These are phyloP conservation scores for Rhodotorula graminis DNA, from an alignment of 768 basidiomycete species.

Conservation along the genomic window DNA sequence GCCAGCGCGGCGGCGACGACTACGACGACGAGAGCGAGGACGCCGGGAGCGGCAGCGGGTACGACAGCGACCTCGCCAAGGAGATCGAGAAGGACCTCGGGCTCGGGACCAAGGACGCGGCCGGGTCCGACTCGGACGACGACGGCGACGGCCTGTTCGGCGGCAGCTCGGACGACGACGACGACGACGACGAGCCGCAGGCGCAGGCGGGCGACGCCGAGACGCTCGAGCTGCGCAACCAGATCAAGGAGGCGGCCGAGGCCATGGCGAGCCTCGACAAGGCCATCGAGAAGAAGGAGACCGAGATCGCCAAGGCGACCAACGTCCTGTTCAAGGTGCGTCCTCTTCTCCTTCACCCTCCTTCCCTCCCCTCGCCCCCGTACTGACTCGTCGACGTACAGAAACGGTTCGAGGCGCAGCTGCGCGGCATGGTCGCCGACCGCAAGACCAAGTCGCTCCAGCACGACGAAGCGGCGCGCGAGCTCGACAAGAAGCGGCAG, in stretches of 20 bases:
- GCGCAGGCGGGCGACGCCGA: constrained; percentile 32
- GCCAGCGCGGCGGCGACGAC: neutral
- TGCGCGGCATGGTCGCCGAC: constrained; percentile 80
- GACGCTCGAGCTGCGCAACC: constrained; percentile 35
- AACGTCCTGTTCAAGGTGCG: constrained; percentile 81
- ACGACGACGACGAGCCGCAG: constrained; percentile 63
- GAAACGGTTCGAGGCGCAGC: constrained; percentile 84
- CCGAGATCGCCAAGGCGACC: constrained; percentile 72
- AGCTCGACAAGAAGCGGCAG: constrained; percentile 29
- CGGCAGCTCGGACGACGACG: constrained; percentile 46
- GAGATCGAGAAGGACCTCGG: constrained; percentile 81
- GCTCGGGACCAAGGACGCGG: constrained; percentile 50
- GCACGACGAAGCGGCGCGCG: constrained; percentile 33
- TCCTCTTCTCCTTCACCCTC: neutral
- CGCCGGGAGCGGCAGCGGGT: constrained; percentile 62
- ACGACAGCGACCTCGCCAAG: constrained; percentile 81
- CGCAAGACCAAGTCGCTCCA: constrained; percentile 77
- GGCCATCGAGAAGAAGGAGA: constrained; percentile 77
- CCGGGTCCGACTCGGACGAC: constrained; percentile 48
- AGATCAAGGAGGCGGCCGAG: constrained; percentile 73
- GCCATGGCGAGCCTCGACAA: constrained; percentile 84
- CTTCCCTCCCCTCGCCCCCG: too few species aligned
- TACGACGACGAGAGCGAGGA: constrained; percentile 48
- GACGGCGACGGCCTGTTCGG: constrained; percentile 43
- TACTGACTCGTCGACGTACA: constrained; percentile 47